Evolutionary conservation across 257 asterid genomes (phyloP), one percentile per base, ranked within the genome.

Genomic region (Primulina huaijiensis): DNA sequence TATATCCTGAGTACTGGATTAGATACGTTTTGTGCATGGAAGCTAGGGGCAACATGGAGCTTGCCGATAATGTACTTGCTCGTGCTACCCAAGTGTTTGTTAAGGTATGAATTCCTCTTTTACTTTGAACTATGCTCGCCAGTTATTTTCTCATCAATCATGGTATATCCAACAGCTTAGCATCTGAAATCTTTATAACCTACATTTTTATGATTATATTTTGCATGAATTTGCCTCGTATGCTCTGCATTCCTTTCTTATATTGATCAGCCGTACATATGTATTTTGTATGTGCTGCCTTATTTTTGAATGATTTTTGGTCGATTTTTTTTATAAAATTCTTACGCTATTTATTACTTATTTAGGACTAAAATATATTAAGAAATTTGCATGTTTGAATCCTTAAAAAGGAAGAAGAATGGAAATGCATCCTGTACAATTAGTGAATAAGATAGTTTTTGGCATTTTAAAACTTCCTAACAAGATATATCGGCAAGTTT

Each of bases 1-100:
- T 89, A 75, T 94, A 94, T 83, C 92, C 97, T 60, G 99, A 91
- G 71, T 94, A 86, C 69, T 94, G 99, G 99, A 82, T 86, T 67
- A 90, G 97, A 31, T 94, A 94, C 76, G 80, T 84, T 62, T 77
- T 86, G 68, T 91, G 89, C 85, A 89, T 94, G 99, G 96, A 88
- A 86, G 81, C 86, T 70, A 86, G 95, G 67, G 92, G 96, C 63
- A 89, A 92, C 76, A 86, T 85, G 95, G 99, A 89, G 74, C 97
- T 94, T 78, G 97, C 92, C 17, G 95, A 94, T 72, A 89, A 89
- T 78, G 99, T 93, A 19, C 95, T 94, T 79, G 93, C 93, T 73
- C 97, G 99, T 72, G 89, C 99, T 53, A 89, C 96, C 69, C 97
- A 89, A 86, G 46, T 8, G 3, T 38, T 38, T 38, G 46, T 38